Percentiles rank a stretch among this genome's conserved stretches.
phyloP scores from a whole-genome alignment of 2,329 filamentous ascomycete species.

The Clarireedia homoeocarpa region DNA sequence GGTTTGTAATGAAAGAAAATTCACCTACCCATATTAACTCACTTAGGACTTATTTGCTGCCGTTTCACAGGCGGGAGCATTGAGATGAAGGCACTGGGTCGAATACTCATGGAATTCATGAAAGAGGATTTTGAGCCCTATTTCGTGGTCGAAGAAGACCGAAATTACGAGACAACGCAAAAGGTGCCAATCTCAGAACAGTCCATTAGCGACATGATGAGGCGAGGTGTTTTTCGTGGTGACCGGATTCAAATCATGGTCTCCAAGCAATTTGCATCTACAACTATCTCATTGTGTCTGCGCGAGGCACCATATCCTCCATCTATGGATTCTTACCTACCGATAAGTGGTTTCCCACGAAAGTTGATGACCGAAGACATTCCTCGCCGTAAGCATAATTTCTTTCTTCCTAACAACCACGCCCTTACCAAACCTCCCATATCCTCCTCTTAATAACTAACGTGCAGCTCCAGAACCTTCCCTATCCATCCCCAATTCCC shows the following conservation, averaged over 20 bases:
- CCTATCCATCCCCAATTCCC: background rate
- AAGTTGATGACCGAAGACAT: conserved; percentile 1
- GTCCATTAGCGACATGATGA: background rate
- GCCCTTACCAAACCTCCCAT: background rate
- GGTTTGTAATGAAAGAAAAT: background rate
- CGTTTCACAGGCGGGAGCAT: background rate
- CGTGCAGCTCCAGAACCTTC: background rate
- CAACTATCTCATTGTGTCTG: background rate
- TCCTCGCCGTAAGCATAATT: background rate
- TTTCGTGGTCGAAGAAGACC: conserved; percentile 1
- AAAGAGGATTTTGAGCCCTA: conserved; percentile 3
- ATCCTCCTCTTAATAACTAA: no score
- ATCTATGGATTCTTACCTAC: background rate
- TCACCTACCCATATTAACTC: background rate
- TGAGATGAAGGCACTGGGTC: conserved; percentile 3
- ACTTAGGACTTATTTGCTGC: conserved; percentile 1
- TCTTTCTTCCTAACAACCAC: background rate
- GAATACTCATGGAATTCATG: background rate
- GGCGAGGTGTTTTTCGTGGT: background rate
- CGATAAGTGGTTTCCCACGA: conserved; percentile 2
- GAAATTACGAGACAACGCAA: background rate
- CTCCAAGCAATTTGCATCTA: background rate
- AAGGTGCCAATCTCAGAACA: conserved; percentile 1
- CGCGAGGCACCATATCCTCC: background rate
- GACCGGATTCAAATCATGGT: background rate